These are phyloP conservation scores for Vanderwaltozyma polyspora DNA, from an alignment of 805 yeast genomes.

Conservation along the genomic window DNA sequence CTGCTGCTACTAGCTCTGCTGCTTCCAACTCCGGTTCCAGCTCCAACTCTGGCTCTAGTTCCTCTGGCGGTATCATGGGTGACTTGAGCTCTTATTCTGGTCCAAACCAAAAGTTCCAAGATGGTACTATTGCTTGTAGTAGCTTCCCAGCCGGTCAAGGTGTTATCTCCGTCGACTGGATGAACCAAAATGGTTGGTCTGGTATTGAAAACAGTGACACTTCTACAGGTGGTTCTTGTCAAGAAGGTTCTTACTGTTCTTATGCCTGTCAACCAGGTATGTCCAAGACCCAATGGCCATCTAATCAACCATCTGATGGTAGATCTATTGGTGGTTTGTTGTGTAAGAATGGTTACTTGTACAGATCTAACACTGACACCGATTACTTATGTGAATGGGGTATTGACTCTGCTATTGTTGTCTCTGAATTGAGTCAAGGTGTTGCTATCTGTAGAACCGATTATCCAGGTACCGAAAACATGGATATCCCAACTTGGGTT, in stretches of 20 bases:
- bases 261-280: constrained; percentile 98
- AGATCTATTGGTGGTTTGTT: constrained; percentile 88
- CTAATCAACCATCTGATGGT: constrained; percentile 78
- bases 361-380: constrained; percentile 64
- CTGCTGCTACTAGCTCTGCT: too few relatives aligned
- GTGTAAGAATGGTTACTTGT: constrained; percentile 76
- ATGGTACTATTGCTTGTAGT: constrained; percentile 59
- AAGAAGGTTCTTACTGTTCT: constrained; percentile 90
- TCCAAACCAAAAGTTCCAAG: constrained; percentile 53
- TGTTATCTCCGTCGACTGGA: constrained; percentile 51
- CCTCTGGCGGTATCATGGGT: constrained; percentile 37
- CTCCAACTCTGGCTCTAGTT: constrained; percentile 16
- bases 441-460: constrained; percentile 97
- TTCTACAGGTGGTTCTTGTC: constrained; percentile 57
- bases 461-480: constrained; percentile 98
- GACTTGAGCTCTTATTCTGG: constrained; percentile 46
- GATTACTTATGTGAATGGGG: constrained; percentile 89
- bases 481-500: constrained; percentile 87
- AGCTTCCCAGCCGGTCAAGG: constrained; percentile 68
- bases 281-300: constrained; percentile 99
- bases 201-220: constrained; percentile 32
- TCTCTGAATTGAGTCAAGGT: constrained; percentile 46
- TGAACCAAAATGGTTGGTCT: constrained; percentile 42
- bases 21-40: constrained; percentile 20
- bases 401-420: constrained; percentile 55